Evolutionary conservation across 345 rosid genomes (phyloP).

Genomic region (Hibiscus trionum): DNA sequence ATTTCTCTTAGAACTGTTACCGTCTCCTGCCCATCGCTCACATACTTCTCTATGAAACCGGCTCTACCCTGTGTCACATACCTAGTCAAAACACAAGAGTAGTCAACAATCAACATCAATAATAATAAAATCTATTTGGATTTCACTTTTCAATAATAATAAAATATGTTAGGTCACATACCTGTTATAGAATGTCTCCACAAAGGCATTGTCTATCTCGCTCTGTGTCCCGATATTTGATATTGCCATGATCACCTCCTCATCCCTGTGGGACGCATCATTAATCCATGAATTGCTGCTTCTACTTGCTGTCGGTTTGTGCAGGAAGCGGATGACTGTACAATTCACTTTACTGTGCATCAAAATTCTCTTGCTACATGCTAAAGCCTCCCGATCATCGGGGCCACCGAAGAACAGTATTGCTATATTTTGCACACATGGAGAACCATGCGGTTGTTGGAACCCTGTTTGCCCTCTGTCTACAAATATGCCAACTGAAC

Average conservation of each 20-base stretch:
- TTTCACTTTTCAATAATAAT: not conserved
- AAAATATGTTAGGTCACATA: no score
- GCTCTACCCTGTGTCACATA: constrained; percentile 53
- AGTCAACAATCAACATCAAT: not conserved
- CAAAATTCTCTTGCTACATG: constrained; percentile 52
- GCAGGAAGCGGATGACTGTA: constrained; percentile 56
- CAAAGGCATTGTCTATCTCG: constrained; percentile 5
- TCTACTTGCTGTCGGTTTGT: not conserved
- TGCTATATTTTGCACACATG: constrained; percentile 49
- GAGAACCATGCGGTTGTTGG: constrained; percentile 47
- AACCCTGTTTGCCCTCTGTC: constrained; percentile 67
- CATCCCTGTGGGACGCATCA: constrained; percentile 14
- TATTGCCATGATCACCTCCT: constrained; percentile 40
- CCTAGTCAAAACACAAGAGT: constrained; percentile 20
- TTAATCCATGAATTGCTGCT: not conserved
- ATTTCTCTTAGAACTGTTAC: constrained; percentile 38
- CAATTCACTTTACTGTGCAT: constrained; percentile 36
- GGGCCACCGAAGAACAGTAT: constrained; percentile 78
- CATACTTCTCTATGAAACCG: constrained; percentile 46
- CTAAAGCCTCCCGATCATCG: constrained; percentile 86
- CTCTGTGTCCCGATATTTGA: constrained; percentile 32
- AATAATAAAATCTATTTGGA: not conserved
- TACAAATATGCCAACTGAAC: constrained; percentile 71
- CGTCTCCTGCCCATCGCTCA: constrained; percentile 39
- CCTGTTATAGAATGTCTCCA: constrained; percentile 15